Evolutionary conservation across 495 filamentous ascomycete species (phyloP).

Genomic region (Hypoxylon trugodes): DNA sequence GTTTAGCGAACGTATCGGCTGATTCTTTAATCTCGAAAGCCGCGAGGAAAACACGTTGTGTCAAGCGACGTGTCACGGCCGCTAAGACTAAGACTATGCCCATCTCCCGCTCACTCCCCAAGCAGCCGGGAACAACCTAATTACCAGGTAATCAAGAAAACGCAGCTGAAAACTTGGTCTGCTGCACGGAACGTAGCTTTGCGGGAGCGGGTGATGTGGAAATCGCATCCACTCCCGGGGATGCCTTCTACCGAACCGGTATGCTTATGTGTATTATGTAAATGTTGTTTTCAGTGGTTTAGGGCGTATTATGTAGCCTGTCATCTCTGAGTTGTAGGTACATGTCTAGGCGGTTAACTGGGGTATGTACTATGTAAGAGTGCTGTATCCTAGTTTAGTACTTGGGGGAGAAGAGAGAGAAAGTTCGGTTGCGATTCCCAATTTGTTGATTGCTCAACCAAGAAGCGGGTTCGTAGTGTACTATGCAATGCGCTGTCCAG

Average conservation of each 20-base stretch:
- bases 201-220: slow-evolving; percentile 12
- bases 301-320: too few relatives aligned
- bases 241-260: slow-evolving; percentile 8
- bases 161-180: slow-evolving; percentile 16
- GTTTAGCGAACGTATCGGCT: slow-evolving; percentile 29
- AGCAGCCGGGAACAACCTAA: slow-evolving; percentile 20
- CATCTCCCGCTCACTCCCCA: slow-evolving; percentile 14
- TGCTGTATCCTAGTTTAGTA: slow-evolving; percentile 3
- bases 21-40: slow-evolving; percentile 31
- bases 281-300: too few relatives aligned
- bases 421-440: slow-evolving; percentile 15
- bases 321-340: too few relatives aligned
- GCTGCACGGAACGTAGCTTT: slow-evolving; percentile 2
- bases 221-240: slow-evolving; percentile 1
- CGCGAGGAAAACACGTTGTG: slow-evolving; percentile 28
- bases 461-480: slow-evolving; percentile 18
- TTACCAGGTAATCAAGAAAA: slow-evolving; percentile 19
- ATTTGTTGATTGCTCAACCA: slow-evolving; percentile 14
- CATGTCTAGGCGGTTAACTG: too few relatives aligned
- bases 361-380: slow-evolving; percentile 2
- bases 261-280: slow-evolving; percentile 1
- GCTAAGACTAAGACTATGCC: slow-evolving; percentile 8
- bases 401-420: background rate
- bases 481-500: slow-evolving; percentile 14
- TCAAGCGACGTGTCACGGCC: slow-evolving; percentile 35